Evolutionary conservation across 257 asterid genomes (phyloP).

Genomic region (Thymus quinquecostatus): DNA sequence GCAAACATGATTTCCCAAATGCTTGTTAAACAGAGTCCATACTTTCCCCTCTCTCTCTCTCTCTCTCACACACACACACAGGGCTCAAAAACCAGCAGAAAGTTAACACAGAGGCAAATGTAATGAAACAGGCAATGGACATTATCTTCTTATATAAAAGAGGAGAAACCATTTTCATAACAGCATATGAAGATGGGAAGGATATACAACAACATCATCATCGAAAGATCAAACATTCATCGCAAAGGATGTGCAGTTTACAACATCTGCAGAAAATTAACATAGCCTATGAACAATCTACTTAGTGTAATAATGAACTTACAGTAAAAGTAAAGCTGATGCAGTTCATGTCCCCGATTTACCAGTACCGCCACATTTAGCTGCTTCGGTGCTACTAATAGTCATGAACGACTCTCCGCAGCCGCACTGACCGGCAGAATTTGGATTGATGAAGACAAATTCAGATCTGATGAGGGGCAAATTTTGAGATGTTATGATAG

Average conservation of each 20-base stretch:
- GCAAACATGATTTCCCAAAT: background rate
- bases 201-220: constrained; percentile 3
- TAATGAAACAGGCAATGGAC: background rate
- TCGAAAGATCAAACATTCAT: background rate
- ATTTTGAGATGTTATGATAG: constrained; percentile 28
- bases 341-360: constrained; percentile 43
- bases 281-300: background rate
- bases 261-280: background rate
- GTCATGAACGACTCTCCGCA: constrained; percentile 99
- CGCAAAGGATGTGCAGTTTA: too few relatives aligned
- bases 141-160: background rate
- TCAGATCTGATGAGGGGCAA: constrained; percentile 67
- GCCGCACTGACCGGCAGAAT: constrained; percentile 89
- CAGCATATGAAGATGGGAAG: constrained; percentile 2
- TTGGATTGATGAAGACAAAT: constrained; percentile 89
- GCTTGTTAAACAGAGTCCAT: background rate
- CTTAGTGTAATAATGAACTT: background rate
- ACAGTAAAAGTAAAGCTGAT: constrained; percentile 17
- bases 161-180: background rate
- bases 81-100: too few relatives aligned
- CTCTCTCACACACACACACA: background rate
- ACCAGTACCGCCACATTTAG: constrained; percentile 53
- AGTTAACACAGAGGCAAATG: background rate
- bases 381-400: constrained; percentile 68
- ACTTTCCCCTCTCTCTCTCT: background rate